Percentiles rank a stretch among this genome's conserved stretches.
These are phyloP conservation scores for Botrytis hyacinthi DNA, from an alignment of 2,329 filamentous ascomycete genomes.

Conservation along the genomic window DNA sequence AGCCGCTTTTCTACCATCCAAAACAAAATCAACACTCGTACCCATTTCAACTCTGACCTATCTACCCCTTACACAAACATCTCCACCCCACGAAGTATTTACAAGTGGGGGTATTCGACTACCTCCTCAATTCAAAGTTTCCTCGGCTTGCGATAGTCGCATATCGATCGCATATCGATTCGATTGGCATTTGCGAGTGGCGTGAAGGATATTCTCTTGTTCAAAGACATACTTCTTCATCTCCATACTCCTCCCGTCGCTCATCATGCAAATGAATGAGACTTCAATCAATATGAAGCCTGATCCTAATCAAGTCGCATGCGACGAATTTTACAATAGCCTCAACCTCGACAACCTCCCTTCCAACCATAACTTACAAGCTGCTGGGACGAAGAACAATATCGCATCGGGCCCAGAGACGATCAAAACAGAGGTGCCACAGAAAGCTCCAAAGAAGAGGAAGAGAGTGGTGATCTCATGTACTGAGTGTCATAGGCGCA, in stretches of 20 bases:
- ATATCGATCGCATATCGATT: neutral
- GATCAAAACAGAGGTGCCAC: constrained; percentile 18
- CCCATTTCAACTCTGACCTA: neutral
- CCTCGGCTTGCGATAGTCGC: neutral
- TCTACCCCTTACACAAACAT: neutral
- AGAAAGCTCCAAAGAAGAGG: constrained; percentile 48
- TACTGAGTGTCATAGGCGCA: constrained; percentile 62
- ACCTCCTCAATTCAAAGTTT: neutral
- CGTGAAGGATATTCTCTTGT: constrained; percentile 64
- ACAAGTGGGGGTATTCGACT: neutral
- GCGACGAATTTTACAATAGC: constrained; percentile 14
- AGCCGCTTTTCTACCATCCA: neutral
- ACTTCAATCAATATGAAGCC: constrained; percentile 23
- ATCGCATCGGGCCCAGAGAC: neutral
- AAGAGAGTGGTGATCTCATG: constrained; percentile 61
- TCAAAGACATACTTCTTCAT: constrained; percentile 31
- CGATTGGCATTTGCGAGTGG: neutral
- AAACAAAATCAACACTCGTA: neutral
- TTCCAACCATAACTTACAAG: constrained; percentile 20
- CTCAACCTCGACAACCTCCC: constrained; percentile 9
- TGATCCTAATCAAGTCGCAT: constrained; percentile 10
- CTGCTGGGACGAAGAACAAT: neutral
- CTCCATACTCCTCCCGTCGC: constrained; percentile 42
- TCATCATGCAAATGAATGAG: constrained; percentile 55
- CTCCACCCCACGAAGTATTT: neutral